A percentile compares a stretch with the other conserved stretches of the same genome.
Evolutionary conservation across 1,284 basidiomycete species (phyloP).

Genomic region (Ustilago loliicola): DNA sequence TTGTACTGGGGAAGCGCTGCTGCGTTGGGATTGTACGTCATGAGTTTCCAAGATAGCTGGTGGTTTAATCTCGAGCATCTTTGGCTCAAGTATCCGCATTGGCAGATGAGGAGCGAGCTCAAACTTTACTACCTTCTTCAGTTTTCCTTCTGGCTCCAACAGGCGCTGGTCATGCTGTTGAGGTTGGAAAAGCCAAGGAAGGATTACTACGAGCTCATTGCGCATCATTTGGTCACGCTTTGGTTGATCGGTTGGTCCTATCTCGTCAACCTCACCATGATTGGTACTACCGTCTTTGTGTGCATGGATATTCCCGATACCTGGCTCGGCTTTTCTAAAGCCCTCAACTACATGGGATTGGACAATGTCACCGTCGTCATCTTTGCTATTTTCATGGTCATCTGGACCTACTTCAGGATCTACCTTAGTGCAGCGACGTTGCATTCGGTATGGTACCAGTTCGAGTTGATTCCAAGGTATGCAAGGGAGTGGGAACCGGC

Average conservation of each 20-base stretch:
- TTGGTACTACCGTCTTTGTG: slow-evolving; percentile 91
- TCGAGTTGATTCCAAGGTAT: slow-evolving; percentile 77
- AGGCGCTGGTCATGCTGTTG: slow-evolving; percentile 86
- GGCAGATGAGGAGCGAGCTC: slow-evolving; percentile 84
- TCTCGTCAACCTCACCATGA: slow-evolving; percentile 77
- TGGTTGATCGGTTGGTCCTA: slow-evolving; percentile 86
- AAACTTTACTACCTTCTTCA: slow-evolving; percentile 89
- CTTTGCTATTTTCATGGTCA: slow-evolving; percentile 64
- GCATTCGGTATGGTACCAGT: slow-evolving; percentile 87
- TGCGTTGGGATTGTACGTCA: slow-evolving; percentile 75
- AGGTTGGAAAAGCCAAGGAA: slow-evolving; percentile 92
- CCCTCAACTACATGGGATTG: slow-evolving; percentile 67
- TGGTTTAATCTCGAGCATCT: slow-evolving; percentile 78
- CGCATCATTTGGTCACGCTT: slow-evolving; percentile 87
- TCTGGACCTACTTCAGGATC: slow-evolving; percentile 86
- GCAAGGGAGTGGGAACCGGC: slow-evolving; percentile 62
- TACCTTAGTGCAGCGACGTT: slow-evolving; percentile 90
- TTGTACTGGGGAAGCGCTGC: slow-evolving; percentile 66
- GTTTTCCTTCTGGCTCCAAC: slow-evolving; percentile 91
- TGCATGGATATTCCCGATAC: slow-evolving; percentile 97
- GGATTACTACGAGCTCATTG: slow-evolving; percentile 88
- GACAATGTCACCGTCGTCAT: slow-evolving; percentile 55
- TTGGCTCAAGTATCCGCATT: slow-evolving; percentile 68
- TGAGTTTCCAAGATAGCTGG: slow-evolving; percentile 86
- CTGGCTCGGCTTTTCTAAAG: slow-evolving; percentile 76